Conservation (phyloP, 495 filamentous ascomycete genomes). For the Letharia lupina region DNA sequence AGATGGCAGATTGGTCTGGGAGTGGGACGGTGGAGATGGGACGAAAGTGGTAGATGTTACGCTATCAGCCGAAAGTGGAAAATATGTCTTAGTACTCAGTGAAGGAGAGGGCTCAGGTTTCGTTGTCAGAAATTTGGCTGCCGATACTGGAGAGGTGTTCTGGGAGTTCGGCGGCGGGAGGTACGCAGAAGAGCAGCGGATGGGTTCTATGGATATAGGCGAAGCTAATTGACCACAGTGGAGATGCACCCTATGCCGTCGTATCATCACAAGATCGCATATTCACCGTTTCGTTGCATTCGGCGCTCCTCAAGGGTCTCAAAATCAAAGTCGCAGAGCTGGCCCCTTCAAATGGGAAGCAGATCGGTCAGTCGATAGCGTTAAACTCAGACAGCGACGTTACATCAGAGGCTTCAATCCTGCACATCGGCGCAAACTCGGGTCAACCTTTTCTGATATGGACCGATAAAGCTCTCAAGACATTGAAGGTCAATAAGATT, state of each 20-base stretch:
- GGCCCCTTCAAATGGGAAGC: conserved; percentile 61
- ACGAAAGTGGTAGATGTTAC: conserved; percentile 74
- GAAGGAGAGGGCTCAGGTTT: conserved; percentile 44
- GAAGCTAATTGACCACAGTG: conserved; percentile 35
- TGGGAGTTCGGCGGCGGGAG: conserved; percentile 69
- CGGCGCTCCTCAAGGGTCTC: conserved; percentile 53
- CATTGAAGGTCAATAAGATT: conserved; percentile 71
- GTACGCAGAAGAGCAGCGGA: conserved; percentile 27
- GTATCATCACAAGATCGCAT: conserved; percentile 65
- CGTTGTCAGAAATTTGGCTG: conserved; percentile 62
- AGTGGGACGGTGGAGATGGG: conserved; percentile 44
- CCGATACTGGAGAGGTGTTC: conserved; percentile 58
- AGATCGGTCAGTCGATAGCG: conserved; percentile 49
- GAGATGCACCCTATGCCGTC: conserved; percentile 67
- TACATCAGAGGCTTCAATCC: conserved; percentile 53
- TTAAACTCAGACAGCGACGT: conserved; percentile 70
- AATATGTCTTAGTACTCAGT: conserved; percentile 65
- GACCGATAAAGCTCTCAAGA: conserved; percentile 60
- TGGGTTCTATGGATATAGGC: neutral
- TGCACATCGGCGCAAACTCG: conserved; percentile 77
- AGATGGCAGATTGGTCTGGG: conserved; percentile 73
- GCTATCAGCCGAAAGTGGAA: conserved; percentile 58
- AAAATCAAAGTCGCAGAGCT: conserved; percentile 66
- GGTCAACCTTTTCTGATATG: conserved; percentile 74
- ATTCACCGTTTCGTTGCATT: conserved; percentile 69